Percentiles rank a stretch among this genome's conserved stretches.
Evolutionary conservation across 306 rosid species (phyloP).

Genomic region (Vachellia pachyceras): DNA sequence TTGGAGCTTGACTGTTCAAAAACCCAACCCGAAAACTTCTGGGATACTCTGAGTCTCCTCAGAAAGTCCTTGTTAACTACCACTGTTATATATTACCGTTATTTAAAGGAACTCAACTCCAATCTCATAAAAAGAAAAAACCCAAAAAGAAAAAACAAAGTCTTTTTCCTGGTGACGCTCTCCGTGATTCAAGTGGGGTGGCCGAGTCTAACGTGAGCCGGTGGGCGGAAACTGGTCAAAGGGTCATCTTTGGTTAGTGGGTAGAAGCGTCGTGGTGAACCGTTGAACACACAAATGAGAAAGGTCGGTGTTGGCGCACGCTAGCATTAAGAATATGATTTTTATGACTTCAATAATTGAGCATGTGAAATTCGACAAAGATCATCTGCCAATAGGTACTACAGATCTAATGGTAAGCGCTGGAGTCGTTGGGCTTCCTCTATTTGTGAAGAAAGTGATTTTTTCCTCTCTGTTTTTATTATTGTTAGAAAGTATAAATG

Average conservation of each 20-base stretch:
- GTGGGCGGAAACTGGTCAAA: not conserved
- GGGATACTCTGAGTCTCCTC: constrained; percentile 18
- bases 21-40: constrained; percentile 21
- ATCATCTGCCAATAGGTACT: not conserved
- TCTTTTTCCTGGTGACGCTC: not conserved
- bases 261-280: not conserved
- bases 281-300: no score
- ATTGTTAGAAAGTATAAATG: not conserved
- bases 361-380: not conserved
- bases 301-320: not conserved
- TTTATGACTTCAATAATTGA: constrained; percentile 12
- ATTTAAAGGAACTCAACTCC: constrained; percentile 30
- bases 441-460: not conserved
- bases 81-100: constrained; percentile 48
- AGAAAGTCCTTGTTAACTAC: constrained; percentile 40
- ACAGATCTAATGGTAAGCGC: not conserved
- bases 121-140: constrained; percentile 11
- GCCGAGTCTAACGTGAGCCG: not conserved
- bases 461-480: not conserved
- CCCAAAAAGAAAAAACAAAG: constrained; percentile 4
- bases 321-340: not conserved
- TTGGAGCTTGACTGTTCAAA: constrained; percentile 21
- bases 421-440: not conserved
- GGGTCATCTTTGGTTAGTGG: not conserved
- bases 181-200: not conserved